Percentiles rank a stretch among this genome's conserved stretches.
Conservation (phyloP, 2,329 filamentous ascomycete species). For the Chaetomiaceae sp. region DNA sequence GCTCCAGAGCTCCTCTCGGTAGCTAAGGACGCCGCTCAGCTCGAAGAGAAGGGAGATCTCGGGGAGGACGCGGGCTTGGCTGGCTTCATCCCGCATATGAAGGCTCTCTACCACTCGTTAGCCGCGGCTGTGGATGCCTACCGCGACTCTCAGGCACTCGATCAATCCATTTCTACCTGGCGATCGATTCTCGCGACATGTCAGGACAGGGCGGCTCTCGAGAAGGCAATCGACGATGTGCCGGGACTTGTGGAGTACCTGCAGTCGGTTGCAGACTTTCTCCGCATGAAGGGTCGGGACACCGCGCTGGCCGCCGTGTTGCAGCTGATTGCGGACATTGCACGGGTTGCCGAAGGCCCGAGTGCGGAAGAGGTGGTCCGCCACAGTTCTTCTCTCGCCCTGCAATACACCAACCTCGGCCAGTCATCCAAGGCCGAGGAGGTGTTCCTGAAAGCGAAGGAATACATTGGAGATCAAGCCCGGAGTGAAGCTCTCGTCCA, state of each 20-base stretch:
- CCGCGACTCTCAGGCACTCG: slow-evolving; percentile 31
- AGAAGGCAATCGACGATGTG: slow-evolving; percentile 45
- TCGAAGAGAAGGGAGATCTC: slow-evolving; percentile 35
- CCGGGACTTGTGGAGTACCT: slow-evolving; percentile 47
- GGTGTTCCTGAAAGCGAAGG: slow-evolving; percentile 55
- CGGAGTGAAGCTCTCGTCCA: slow-evolving; percentile 41
- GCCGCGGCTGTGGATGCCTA: slow-evolving; percentile 40
- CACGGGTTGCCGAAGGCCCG: slow-evolving; percentile 33
- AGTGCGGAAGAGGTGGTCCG: slow-evolving; percentile 39
- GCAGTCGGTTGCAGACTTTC: slow-evolving; percentile 47
- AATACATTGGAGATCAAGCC: slow-evolving; percentile 38
- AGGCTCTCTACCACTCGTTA: slow-evolving; percentile 42
- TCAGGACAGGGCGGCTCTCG: slow-evolving; percentile 39
- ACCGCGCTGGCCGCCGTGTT: slow-evolving; percentile 43
- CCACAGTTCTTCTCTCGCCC: slow-evolving; percentile 45
- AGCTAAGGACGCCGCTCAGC: slow-evolving; percentile 35
- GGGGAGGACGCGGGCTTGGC: slow-evolving; percentile 44
- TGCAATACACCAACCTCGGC: slow-evolving; percentile 52
- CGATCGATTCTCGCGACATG: slow-evolving; percentile 38
- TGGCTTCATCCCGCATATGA: slow-evolving; percentile 46
- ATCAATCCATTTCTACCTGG: slow-evolving; percentile 43
- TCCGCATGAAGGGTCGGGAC: slow-evolving; percentile 48
- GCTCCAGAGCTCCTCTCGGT: slow-evolving; percentile 39
- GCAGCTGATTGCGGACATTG: slow-evolving; percentile 43
- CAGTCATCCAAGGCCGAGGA: slow-evolving; percentile 47